Evolutionary conservation across 768 basidiomycete genomes (phyloP).

Genomic region (Steccherinum ochraceum): DNA sequence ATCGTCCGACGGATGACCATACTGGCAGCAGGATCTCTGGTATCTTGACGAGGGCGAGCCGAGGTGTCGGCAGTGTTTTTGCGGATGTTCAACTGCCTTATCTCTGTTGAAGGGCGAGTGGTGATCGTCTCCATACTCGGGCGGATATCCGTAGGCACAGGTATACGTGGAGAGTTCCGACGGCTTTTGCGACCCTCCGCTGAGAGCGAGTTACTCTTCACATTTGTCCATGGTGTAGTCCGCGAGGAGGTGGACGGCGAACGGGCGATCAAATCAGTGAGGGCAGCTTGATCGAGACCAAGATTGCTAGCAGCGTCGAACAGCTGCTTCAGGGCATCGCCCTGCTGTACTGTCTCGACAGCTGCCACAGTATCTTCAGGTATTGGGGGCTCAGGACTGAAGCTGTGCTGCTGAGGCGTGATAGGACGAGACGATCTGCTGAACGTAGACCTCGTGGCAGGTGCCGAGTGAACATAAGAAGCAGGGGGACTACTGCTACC

Average conservation of each 20-base stretch:
- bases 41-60: slow-evolving; percentile 7
- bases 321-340: slow-evolving; percentile 61
- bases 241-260: slow-evolving; percentile 62
- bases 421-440: slow-evolving; percentile 10
- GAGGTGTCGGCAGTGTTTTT: slow-evolving; percentile 9
- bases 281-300: slow-evolving; percentile 64
- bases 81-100: slow-evolving; percentile 11
- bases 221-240: slow-evolving; percentile 38
- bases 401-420: slow-evolving; percentile 8
- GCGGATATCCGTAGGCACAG: slow-evolving; percentile 19
- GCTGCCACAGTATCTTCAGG: slow-evolving; percentile 10
- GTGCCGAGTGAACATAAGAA: slow-evolving; percentile 18
- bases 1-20: slow-evolving; percentile 72
- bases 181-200: slow-evolving; percentile 22
- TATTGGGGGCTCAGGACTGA: slow-evolving; percentile 7
- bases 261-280: slow-evolving; percentile 67
- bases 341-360: slow-evolving; percentile 19
- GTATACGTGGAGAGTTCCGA: slow-evolving; percentile 13
- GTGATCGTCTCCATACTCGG: slow-evolving; percentile 25
- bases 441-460: slow-evolving; percentile 16
- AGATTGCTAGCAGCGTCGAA: slow-evolving; percentile 72
- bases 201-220: slow-evolving; percentile 35
- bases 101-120: slow-evolving; percentile 21
- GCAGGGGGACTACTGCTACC: slow-evolving; percentile 6
- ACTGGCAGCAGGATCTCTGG: slow-evolving; percentile 20